A percentile compares a stretch with the other conserved stretches of the same genome.
Conservation (phyloP, 345 rosid genomes). For the Dipteronia sinensis region DNA sequence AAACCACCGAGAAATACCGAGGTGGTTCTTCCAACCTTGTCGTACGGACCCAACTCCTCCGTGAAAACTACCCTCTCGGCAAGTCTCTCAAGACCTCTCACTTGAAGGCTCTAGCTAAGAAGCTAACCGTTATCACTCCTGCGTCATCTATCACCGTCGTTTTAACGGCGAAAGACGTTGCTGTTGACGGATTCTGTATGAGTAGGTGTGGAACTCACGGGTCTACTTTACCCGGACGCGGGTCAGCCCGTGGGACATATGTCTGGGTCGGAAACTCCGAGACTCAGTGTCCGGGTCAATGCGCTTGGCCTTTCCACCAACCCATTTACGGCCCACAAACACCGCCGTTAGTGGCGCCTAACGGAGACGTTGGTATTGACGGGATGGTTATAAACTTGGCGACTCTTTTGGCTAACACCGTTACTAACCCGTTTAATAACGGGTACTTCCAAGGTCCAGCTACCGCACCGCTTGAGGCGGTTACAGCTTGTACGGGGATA, state of each 20-base stretch:
- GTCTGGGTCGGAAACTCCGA: conserved; percentile 94
- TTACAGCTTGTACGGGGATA: conserved; percentile 68
- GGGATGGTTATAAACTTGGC: conserved; percentile 91
- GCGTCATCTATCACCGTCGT: conserved; percentile 57
- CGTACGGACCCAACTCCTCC: conserved; percentile 65
- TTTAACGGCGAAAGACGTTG: conserved; percentile 74
- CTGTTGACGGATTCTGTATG: conserved; percentile 80
- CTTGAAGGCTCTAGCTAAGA: conserved; percentile 58
- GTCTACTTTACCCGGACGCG: conserved; percentile 23
- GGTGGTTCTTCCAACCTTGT: conserved; percentile 46
- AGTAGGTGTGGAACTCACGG: conserved; percentile 82
- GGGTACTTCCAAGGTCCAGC: conserved; percentile 80
- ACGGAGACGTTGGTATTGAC: conserved; percentile 89
- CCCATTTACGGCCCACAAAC: conserved; percentile 88
- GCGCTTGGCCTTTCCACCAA: conserved; percentile 99
- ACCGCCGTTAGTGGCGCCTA: conserved; percentile 80
- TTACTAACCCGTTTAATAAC: conserved; percentile 69
- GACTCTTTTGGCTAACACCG: conserved; percentile 73
- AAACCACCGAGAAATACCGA: conserved; percentile 70
- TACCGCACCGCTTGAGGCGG: conserved; percentile 72
- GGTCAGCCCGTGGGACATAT: conserved; percentile 46
- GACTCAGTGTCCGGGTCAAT: conserved; percentile 82
- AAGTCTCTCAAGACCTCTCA: conserved; percentile 51
- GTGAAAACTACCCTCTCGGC: conserved; percentile 61
- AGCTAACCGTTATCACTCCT: conserved; percentile 26